These are phyloP conservation scores for Capsicum chinense DNA, from an alignment of 257 asterid genomes.

Conservation along the genomic window DNA sequence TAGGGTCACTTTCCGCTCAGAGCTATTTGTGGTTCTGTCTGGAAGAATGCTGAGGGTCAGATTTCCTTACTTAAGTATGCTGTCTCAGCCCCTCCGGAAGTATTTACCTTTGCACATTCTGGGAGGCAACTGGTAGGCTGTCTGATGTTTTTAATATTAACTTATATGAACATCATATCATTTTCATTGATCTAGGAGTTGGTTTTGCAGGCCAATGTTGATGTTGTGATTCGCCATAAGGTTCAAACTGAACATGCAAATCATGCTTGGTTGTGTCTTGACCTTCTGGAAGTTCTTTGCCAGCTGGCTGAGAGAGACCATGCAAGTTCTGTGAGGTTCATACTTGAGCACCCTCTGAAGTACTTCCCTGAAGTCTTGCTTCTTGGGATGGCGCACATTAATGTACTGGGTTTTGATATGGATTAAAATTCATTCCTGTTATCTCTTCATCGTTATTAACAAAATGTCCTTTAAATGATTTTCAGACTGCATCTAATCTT, in stretches of 20 bases:
- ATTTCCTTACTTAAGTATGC: slow-evolving; percentile 82
- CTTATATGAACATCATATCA: not conserved
- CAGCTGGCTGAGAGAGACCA: slow-evolving; percentile 88
- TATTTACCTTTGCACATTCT: slow-evolving; percentile 84
- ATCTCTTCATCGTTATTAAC: slow-evolving; percentile 9
- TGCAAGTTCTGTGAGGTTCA: slow-evolving; percentile 71
- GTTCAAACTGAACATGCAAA: slow-evolving; percentile 58
- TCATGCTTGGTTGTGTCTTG: slow-evolving; percentile 80
- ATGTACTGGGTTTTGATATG: slow-evolving; percentile 50
- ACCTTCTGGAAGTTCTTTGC: slow-evolving; percentile 82
- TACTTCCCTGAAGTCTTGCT: slow-evolving; percentile 83
- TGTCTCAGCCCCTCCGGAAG: slow-evolving; percentile 71
- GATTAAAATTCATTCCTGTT: slow-evolving; percentile 6
- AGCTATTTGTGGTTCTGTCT: slow-evolving; percentile 70
- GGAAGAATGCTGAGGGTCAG: slow-evolving; percentile 94
- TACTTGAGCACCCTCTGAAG: slow-evolving; percentile 74
- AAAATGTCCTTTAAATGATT: slow-evolving; percentile 30
- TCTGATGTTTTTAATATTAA: slow-evolving; percentile 13
- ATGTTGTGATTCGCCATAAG: slow-evolving; percentile 55
- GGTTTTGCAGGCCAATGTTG: slow-evolving; percentile 57
- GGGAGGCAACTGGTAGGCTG: slow-evolving; percentile 69
- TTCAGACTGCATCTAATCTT: slow-evolving; percentile 90
- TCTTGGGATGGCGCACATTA: slow-evolving; percentile 85
- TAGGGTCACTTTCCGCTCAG: slow-evolving; percentile 89
- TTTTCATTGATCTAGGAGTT: not conserved